Conservation (phyloP, 2,329 filamentous ascomycete genomes). For the Ilyonectria mors-panacis region DNA sequence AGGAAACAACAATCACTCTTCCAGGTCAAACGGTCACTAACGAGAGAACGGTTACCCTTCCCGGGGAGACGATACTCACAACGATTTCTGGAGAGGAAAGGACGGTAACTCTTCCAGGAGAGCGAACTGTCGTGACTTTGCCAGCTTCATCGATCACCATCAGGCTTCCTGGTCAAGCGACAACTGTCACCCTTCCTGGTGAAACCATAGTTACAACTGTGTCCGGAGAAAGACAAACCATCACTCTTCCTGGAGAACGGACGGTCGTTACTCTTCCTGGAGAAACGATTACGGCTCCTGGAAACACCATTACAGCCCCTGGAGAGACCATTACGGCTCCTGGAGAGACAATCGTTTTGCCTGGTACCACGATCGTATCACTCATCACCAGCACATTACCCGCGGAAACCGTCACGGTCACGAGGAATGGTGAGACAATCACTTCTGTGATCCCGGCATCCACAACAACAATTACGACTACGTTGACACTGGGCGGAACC, state of each 20-base stretch:
- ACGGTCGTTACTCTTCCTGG: constrained; percentile 21
- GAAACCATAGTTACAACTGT: constrained; percentile 34
- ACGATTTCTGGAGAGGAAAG: constrained; percentile 43
- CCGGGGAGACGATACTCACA: constrained; percentile 31
- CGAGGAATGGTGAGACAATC: constrained; percentile 47
- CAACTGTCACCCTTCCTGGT: constrained; percentile 48
- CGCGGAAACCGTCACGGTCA: constrained; percentile 52
- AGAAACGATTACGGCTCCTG: constrained; percentile 36
- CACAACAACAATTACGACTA: constrained; percentile 51
- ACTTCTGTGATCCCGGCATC: constrained; percentile 48
- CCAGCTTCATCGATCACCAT: constrained; percentile 17
- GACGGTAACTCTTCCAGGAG: constrained; percentile 44
- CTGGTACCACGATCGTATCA: constrained; percentile 51
- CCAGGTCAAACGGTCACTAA: constrained; percentile 42
- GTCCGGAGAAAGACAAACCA: constrained; percentile 40
- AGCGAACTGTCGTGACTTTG: constrained; percentile 42
- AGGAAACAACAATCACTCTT: constrained; percentile 16
- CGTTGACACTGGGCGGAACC: constrained; percentile 45
- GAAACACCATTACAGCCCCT: constrained; percentile 32
- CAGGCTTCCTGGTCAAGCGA: constrained; percentile 18
- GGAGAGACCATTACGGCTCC: constrained; percentile 36
- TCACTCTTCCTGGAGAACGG: constrained; percentile 38
- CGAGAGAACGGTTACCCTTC: constrained; percentile 26
- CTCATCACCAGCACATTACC: constrained; percentile 51
- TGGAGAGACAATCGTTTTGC: constrained; percentile 40